phyloP scores from a whole-genome alignment of 495 filamentous ascomycete genomes.

The Cetradonia linearis region DNA sequence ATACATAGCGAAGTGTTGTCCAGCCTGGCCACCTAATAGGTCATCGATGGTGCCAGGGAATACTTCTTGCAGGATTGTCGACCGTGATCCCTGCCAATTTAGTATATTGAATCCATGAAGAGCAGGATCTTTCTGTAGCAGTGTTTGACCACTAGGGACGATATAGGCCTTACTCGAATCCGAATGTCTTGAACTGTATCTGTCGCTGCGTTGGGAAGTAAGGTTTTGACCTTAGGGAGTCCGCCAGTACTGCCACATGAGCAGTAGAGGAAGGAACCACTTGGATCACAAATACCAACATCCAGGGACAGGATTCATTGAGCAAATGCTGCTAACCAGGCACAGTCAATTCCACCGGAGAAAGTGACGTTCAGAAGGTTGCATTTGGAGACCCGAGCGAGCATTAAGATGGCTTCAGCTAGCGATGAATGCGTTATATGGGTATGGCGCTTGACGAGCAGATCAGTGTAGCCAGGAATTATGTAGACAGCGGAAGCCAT shows the following conservation, averaged over 20 bases:
- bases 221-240: slow-evolving; percentile 1
- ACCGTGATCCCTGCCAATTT: slow-evolving; percentile 7
- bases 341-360: slow-evolving; percentile 9
- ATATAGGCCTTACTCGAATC: not conserved
- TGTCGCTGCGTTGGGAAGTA: not conserved
- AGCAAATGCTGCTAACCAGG: slow-evolving; percentile 18
- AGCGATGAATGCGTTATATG: not conserved
- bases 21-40: not conserved
- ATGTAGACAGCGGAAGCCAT: slow-evolving; percentile 9
- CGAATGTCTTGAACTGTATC: not conserved
- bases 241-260: not conserved
- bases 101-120: not conserved
- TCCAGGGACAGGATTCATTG: slow-evolving; percentile 14
- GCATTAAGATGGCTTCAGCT: slow-evolving; percentile 8
- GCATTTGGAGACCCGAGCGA: slow-evolving; percentile 5
- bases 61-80: slow-evolving; percentile 9
- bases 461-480: not conserved
- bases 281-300: slow-evolving; percentile 1
- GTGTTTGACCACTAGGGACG: not conserved
- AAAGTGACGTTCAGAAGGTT: not conserved
- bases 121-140: not conserved
- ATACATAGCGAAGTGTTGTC: not conserved
- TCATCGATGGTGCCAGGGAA: slow-evolving; percentile 1
- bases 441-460: not conserved
- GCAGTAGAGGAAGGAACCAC: not conserved